Base-by-base conservation (phyloP, 192 early-diverging fungal species). In the Backusella luteola region DNA sequence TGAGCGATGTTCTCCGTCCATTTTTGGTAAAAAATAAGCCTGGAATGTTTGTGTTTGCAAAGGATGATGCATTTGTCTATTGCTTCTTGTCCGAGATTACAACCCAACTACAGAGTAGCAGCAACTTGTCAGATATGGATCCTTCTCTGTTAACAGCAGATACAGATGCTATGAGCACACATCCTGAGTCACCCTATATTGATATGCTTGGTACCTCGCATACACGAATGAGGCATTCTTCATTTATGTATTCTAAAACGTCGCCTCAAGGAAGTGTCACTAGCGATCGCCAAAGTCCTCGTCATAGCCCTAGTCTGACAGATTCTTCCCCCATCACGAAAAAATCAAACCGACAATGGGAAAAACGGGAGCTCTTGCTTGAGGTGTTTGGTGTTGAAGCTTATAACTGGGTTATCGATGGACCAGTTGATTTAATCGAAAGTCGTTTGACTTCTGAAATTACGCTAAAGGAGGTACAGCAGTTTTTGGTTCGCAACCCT, bases 301-400 rank as follows among this genome's bases (percentile, higher is more conserved):
- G 59, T 6, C 39, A 44, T 17, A 71, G 70, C 19, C 70, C 70
- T 71, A 49, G 39, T 32, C 21, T 71, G 15, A 71, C 70, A 17
- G 70, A 71, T 15, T 69, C 68, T 38, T 71, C 70, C 41, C 70
- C 70, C 29, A 44, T 44, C 12, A 49, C 26, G 6, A 39, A 39
- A 15, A 71, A 71, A 49, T 23, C 35, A 41, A 35, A 36, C 3
- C 23, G 44, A 26, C 76, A 17, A 42, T 75, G 36, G 9, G 87
- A 90, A 35, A 80, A 83, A 0, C 73, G 88, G 9, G 86, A 88
- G 59, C 78, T 94, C 17, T 80, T 89, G 4, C 76, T 96, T 9
- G 87, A 93, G 63, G 93, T 96, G 0, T 89, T 86, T 79, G 94
- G 94, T 29, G 81, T 95, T 29, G 92, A 96, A 29, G 38, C 69